phyloP scores from a whole-genome alignment of 2,329 filamentous ascomycete species.

The Colletotrichum tabaci region DNA sequence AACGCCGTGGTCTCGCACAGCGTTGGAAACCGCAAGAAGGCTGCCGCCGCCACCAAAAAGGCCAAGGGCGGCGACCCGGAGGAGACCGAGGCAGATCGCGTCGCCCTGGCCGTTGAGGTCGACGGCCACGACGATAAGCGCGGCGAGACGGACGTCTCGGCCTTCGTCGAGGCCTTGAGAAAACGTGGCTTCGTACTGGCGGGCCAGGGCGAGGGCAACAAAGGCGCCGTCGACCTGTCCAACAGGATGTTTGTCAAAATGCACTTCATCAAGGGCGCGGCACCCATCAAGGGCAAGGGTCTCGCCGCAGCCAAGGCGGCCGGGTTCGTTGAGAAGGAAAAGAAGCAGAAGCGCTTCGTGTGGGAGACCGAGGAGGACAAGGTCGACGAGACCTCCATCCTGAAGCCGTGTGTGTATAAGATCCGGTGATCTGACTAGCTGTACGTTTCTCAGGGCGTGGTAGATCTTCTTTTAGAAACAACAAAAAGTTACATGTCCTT shows the following conservation, averaged over 20 bases:
- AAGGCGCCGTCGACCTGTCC: conserved; percentile 78
- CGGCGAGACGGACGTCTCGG: conserved; percentile 86
- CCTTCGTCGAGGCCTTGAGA: conserved; percentile 87
- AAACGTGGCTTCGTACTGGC: conserved; percentile 89
- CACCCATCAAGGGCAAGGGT: conserved; percentile 83
- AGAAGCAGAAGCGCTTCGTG: conserved; percentile 69
- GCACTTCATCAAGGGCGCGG: conserved; percentile 89
- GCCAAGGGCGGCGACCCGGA: conserved; percentile 57
- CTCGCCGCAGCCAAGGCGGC: conserved; percentile 73
- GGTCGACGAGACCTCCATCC: conserved; percentile 73
- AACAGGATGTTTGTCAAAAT: conserved; percentile 99
- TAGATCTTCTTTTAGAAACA: background rate
- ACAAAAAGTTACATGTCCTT: conserved; percentile 24
- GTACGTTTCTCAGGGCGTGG: background rate
- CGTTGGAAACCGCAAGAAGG: conserved; percentile 77
- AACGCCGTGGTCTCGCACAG: conserved; percentile 73
- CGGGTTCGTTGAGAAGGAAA: conserved; percentile 59
- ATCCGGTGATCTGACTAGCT: conserved; percentile 70
- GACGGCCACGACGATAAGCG: conserved; percentile 76
- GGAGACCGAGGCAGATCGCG: conserved; percentile 60
- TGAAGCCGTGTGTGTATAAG: conserved; percentile 98
- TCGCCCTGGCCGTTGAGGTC: conserved; percentile 77
- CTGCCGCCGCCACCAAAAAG: conserved; percentile 56
- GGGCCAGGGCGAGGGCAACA: conserved; percentile 63
- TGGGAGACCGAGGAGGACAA: conserved; percentile 69